Evolutionary conservation across 305 asterid genomes (phyloP).

Genomic region (Stenogyne calaminthoides): DNA sequence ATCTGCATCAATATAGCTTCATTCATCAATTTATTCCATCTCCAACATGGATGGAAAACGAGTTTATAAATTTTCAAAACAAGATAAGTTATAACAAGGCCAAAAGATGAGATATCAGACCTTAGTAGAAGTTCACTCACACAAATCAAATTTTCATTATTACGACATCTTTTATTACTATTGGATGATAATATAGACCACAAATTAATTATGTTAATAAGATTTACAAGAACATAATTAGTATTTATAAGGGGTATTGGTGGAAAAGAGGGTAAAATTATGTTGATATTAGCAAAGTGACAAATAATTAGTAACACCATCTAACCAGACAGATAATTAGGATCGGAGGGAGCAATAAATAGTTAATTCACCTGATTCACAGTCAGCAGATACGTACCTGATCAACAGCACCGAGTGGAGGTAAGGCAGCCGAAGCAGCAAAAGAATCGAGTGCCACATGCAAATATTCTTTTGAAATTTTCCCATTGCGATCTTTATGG

Average conservation of each 20-base stretch:
- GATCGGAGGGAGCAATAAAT: not conserved
- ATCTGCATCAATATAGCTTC: conserved; percentile 45
- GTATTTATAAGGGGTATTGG: too few species aligned
- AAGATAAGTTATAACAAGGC: not conserved
- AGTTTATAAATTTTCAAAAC: not conserved
- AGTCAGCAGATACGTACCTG: conserved; percentile 59
- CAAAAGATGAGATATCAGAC: not conserved
- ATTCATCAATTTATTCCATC: not conserved
- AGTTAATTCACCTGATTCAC: not conserved
- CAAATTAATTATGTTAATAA: too few species aligned
- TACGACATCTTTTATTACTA: too few species aligned
- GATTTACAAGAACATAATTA: too few species aligned
- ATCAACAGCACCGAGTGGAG: conserved; percentile 77
- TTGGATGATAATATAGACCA: too few species aligned
- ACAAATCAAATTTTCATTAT: too few species aligned
- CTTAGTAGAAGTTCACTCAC: not conserved
- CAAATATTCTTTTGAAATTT: conserved; percentile 63
- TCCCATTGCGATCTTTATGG: conserved; percentile 66
- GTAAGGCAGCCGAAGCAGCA: conserved; percentile 79
- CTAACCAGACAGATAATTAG: too few species aligned
- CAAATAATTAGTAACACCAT: too few species aligned
- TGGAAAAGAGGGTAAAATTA: too few species aligned
- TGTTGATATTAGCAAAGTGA: too few species aligned
- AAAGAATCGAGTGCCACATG: conserved; percentile 68
- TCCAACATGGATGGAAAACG: not conserved